Evolutionary conservation across 768 basidiomycete genomes (phyloP).

Genomic region (Heimioporus sp.): DNA sequence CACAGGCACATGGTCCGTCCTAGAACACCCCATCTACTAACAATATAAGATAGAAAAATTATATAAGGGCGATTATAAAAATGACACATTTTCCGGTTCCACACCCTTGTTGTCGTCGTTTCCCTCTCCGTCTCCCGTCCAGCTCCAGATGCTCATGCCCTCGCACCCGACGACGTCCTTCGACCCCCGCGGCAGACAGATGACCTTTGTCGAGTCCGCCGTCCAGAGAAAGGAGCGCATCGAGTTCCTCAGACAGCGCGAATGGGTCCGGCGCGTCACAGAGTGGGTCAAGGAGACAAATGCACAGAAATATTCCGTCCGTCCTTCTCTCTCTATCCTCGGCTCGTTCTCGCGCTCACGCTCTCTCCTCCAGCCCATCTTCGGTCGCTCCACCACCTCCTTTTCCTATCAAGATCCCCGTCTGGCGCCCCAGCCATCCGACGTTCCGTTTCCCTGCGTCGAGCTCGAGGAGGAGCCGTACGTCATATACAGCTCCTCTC

Average conservation of each 20-base stretch:
- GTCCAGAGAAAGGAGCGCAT: conserved; percentile 49
- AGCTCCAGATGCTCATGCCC: conserved; percentile 1
- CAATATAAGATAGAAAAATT: no score
- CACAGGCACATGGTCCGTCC: no score
- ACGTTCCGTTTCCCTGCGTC: conserved; percentile 23
- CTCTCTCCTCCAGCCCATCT: conserved; percentile 12
- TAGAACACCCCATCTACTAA: no score
- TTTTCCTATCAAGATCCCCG: conserved; percentile 9
- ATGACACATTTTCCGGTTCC: conserved; percentile 9
- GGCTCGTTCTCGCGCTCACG: neutral
- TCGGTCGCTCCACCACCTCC: conserved; percentile 15
- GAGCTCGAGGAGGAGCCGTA: conserved; percentile 34
- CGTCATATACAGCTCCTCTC: conserved; percentile 33
- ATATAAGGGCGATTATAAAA: no score
- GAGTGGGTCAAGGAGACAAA: conserved; percentile 36
- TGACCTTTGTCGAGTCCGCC: conserved; percentile 42
- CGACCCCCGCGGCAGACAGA: conserved; percentile 45
- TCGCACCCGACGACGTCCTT: conserved; percentile 17
- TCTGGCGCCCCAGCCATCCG: conserved; percentile 9
- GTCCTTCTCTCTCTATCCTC: neutral
- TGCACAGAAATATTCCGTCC: conserved; percentile 25
- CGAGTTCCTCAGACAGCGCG: conserved; percentile 49
- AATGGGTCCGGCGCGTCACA: conserved; percentile 40
- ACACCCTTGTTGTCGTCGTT: neutral
- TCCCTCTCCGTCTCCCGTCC: neutral